These are phyloP conservation scores for Aspergillus haitiensis DNA, from an alignment of 495 filamentous ascomycete genomes.

Conservation along the genomic window DNA sequence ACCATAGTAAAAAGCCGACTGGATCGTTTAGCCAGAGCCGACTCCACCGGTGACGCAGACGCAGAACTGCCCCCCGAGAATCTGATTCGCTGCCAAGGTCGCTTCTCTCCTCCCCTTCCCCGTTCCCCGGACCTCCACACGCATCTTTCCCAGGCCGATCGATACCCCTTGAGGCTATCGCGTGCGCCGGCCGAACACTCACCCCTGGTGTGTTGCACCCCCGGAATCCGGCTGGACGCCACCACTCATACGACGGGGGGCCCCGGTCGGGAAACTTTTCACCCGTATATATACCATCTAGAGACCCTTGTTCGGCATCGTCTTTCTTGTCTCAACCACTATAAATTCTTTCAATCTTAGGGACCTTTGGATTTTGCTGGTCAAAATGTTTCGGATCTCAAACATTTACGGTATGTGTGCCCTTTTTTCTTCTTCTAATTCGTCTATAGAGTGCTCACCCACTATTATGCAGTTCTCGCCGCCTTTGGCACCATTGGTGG, in stretches of 20 bases:
- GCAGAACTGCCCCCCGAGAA: slow-evolving; percentile 1
- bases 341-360: neutral
- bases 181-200: slow-evolving; percentile 10
- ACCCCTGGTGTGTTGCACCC: slow-evolving; percentile 10
- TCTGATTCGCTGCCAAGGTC: slow-evolving; percentile 12
- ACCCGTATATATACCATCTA: slow-evolving; percentile 7
- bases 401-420: slow-evolving; percentile 45
- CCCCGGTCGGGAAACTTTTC: neutral
- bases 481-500: slow-evolving; percentile 53
- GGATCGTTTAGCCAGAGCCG: neutral
- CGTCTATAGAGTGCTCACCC: neutral
- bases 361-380: slow-evolving; percentile 1
- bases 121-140: slow-evolving; percentile 22
- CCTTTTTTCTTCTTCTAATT: too few species aligned
- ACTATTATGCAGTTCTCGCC: slow-evolving; percentile 37
- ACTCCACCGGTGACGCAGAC: slow-evolving; percentile 2
- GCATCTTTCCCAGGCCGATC: slow-evolving; percentile 13
- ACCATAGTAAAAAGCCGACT: neutral
- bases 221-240: slow-evolving; percentile 10
- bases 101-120: slow-evolving; percentile 5
- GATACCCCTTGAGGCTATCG: slow-evolving; percentile 7
- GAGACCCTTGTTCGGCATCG: neutral
- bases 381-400: slow-evolving; percentile 44
- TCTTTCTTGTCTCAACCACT: neutral
- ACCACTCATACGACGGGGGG: neutral